Evolutionary conservation across 2,329 filamentous ascomycete species (phyloP).

Genomic region (Venturia oleaginea): DNA sequence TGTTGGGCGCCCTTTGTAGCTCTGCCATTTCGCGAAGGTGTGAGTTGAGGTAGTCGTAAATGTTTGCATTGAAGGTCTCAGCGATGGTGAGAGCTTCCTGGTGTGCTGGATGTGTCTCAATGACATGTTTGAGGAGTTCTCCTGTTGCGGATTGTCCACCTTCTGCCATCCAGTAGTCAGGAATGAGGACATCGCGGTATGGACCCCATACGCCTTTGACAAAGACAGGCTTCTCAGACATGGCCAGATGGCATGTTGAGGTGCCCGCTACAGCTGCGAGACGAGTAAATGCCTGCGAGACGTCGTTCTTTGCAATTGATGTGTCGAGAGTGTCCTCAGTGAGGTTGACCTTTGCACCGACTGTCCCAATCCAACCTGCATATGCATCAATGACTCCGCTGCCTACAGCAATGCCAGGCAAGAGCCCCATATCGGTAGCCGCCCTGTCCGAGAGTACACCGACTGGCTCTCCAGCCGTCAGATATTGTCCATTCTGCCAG

Average conservation of each 20-base stretch:
- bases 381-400: conserved; percentile 98
- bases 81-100: conserved; percentile 70
- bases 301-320: conserved; percentile 65
- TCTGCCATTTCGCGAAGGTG: conserved; percentile 71
- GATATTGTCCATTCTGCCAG: conserved; percentile 74
- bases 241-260: conserved; percentile 92
- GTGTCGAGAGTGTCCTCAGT: conserved; percentile 57
- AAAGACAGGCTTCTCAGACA: conserved; percentile 89
- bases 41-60: conserved; percentile 90
- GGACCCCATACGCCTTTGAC: conserved; percentile 95
- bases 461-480: conserved; percentile 85
- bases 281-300: conserved; percentile 86
- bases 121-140: conserved; percentile 84
- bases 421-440: conserved; percentile 72
- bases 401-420: conserved; percentile 80
- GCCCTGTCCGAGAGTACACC: conserved; percentile 78
- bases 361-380: conserved; percentile 96
- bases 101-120: conserved; percentile 90
- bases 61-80: conserved; percentile 73
- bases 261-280: conserved; percentile 92
- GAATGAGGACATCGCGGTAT: conserved; percentile 87
- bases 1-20: conserved; percentile 59
- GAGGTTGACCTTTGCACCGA: conserved; percentile 89
- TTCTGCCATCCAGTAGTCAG: conserved; percentile 93
- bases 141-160: conserved; percentile 95